phyloP scores from a whole-genome alignment of 768 basidiomycete genomes.

The Xerocomus potaroensis region DNA sequence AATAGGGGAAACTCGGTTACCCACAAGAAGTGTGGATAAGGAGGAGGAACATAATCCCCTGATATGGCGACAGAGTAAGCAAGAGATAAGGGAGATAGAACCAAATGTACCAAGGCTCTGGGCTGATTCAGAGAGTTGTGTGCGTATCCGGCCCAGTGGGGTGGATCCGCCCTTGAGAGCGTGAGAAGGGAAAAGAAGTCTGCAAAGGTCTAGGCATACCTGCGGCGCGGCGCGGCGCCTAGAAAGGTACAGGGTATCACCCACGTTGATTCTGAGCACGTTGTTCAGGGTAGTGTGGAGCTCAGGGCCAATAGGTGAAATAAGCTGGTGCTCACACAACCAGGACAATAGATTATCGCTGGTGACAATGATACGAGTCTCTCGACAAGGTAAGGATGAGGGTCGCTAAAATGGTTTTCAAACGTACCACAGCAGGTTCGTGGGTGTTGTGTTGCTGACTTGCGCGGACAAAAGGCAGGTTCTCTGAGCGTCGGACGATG shows the following conservation, averaged over 20 bases:
- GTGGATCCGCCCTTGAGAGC: slow-evolving; percentile 80
- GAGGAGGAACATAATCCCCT: slow-evolving; percentile 56
- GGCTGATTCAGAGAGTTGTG: slow-evolving; percentile 63
- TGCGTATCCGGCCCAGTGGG: slow-evolving; percentile 64
- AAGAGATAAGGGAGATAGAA: slow-evolving; percentile 3
- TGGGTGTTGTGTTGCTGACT: slow-evolving; percentile 14
- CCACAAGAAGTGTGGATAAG: slow-evolving; percentile 84
- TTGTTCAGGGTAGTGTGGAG: slow-evolving; percentile 34
- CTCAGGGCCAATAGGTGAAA: slow-evolving; percentile 25
- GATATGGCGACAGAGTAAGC: slow-evolving; percentile 15
- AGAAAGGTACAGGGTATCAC: slow-evolving; percentile 58
- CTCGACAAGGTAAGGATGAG: slow-evolving; percentile 10
- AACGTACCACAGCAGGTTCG: slow-evolving; percentile 28
- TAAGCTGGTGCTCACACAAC: slow-evolving; percentile 37
- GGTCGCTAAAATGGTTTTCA: not conserved
- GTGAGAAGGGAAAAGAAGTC: slow-evolving; percentile 17
- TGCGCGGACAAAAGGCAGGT: slow-evolving; percentile 27
- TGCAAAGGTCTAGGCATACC: slow-evolving; percentile 35
- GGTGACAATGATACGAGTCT: slow-evolving; percentile 53
- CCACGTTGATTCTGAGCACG: slow-evolving; percentile 41
- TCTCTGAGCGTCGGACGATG: slow-evolving; percentile 29
- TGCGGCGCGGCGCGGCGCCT: slow-evolving; percentile 47
- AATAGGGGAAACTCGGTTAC: slow-evolving; percentile 95
- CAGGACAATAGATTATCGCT: slow-evolving; percentile 43
- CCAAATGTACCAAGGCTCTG: slow-evolving; percentile 52